These are phyloP conservation scores for Sphagnum contortum DNA, from an alignment of 225 moss, liverwort and hornwort species.

Conservation along the genomic window DNA sequence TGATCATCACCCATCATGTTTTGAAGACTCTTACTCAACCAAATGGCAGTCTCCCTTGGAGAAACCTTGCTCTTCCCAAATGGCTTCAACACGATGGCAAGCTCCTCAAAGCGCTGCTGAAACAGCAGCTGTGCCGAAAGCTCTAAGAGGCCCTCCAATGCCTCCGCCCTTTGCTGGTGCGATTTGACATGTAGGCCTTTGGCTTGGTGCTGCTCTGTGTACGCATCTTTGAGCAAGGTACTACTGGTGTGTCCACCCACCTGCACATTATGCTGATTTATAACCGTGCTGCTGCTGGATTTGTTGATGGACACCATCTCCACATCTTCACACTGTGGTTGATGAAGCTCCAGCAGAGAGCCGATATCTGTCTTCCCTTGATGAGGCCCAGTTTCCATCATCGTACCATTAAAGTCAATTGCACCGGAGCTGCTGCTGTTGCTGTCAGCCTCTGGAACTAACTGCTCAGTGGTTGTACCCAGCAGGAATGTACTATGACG, in stretches of 20 bases:
- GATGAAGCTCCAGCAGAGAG: slow-evolving; percentile 75
- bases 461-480: slow-evolving; percentile 31
- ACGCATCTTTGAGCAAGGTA: too few relatives aligned
- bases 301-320: slow-evolving; percentile 47
- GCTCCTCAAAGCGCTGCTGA: slow-evolving; percentile 88
- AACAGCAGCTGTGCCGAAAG: slow-evolving; percentile 91
- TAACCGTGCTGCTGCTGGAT: slow-evolving; percentile 21
- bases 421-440: slow-evolving; percentile 15
- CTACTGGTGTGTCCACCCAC: slow-evolving; percentile 28
- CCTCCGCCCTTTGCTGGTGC: slow-evolving; percentile 85
- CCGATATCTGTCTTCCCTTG: slow-evolving; percentile 87
- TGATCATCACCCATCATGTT: too few relatives aligned
- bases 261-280: slow-evolving; percentile 28
- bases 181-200: slow-evolving; percentile 83
- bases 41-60: slow-evolving; percentile 59
- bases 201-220: slow-evolving; percentile 12
- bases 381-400: slow-evolving; percentile 68
- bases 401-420: slow-evolving; percentile 40
- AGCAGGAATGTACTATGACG: slow-evolving; percentile 97
- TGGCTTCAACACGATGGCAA: slow-evolving; percentile 89
- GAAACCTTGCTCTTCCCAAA: slow-evolving; percentile 95
- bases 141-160: slow-evolving; percentile 84
- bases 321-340: slow-evolving; percentile 34
- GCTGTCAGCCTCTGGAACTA: slow-evolving; percentile 38
- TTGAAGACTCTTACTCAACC: too few relatives aligned